Percentiles rank a stretch among this genome's conserved stretches.
Evolutionary conservation across 176 grass and related monocot genomes (phyloP).

Genomic region (Lolium perenne): DNA sequence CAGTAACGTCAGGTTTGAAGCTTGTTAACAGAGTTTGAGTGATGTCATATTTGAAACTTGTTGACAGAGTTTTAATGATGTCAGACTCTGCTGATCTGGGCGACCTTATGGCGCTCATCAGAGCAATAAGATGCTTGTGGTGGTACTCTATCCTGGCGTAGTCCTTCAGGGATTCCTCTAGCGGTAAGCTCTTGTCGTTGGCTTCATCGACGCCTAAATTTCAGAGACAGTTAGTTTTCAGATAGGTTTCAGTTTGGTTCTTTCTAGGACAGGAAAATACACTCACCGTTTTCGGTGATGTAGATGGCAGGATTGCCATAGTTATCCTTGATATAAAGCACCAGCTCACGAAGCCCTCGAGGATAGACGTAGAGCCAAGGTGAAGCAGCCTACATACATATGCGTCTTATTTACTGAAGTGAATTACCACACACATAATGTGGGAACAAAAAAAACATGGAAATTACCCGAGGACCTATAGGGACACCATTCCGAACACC

Average conservation of each 20-base stretch:
- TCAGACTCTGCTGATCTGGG: no score
- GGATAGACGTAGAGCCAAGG: conserved; percentile 62
- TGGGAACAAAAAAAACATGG: not conserved
- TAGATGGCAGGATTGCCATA: conserved; percentile 57
- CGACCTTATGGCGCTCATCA: conserved; percentile 58
- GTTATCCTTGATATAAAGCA: conserved; percentile 59
- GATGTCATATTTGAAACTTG: not conserved
- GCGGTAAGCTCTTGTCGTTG: conserved; percentile 48
- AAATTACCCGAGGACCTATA: conserved; percentile 58
- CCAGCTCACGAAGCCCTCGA: conserved; percentile 45
- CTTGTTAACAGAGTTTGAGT: not conserved
- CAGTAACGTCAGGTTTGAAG: not conserved
- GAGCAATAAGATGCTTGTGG: conserved; percentile 52
- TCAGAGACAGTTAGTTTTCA: not conserved
- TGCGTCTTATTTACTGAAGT: not conserved
- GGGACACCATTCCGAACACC: conserved; percentile 57
- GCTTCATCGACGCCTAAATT: conserved; percentile 39
- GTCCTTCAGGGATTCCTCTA: conserved; percentile 66
- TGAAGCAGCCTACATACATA: conserved; percentile 42
- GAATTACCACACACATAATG: not conserved
- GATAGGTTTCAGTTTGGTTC: not conserved
- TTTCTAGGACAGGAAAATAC: not conserved
- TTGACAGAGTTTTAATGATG: no score
- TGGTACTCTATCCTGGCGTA: conserved; percentile 60
- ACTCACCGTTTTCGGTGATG: conserved; percentile 65